Evolutionary conservation across 441 rosid species (phyloP).

Genomic region (Gossypium aridum): DNA sequence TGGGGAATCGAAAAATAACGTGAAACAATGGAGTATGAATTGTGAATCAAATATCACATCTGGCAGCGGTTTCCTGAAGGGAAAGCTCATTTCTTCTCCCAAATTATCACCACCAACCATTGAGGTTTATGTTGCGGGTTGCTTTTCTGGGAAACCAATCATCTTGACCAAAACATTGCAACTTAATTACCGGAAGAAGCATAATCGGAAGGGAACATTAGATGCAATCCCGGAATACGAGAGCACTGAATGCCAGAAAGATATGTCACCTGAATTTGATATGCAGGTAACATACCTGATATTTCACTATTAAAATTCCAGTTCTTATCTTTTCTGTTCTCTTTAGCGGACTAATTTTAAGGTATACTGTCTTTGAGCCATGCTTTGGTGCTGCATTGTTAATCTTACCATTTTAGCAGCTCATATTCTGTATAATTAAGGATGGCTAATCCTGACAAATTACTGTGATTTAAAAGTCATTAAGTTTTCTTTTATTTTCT

Average conservation of each 20-base stretch:
- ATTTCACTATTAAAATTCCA: neutral
- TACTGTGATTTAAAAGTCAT: neutral
- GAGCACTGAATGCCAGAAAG: conserved; percentile 39
- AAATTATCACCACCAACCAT: conserved; percentile 45
- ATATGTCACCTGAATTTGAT: conserved; percentile 26
- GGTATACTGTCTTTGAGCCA: neutral
- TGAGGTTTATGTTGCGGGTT: conserved; percentile 78
- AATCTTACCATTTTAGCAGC: neutral
- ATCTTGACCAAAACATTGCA: conserved; percentile 74
- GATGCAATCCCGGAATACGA: conserved; percentile 74
- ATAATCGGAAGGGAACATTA: conserved; percentile 45
- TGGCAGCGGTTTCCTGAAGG: conserved; percentile 52
- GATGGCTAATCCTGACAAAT: neutral
- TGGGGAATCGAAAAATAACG: conserved; percentile 40
- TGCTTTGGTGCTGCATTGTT: conserved; percentile 5
- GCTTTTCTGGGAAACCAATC: conserved; percentile 65
- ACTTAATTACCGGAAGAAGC: conserved; percentile 56
- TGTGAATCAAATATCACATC: conserved; percentile 45
- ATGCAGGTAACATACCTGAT: conserved; percentile 41
- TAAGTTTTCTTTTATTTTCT: neutral
- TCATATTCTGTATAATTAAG: neutral
- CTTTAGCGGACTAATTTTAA: neutral
- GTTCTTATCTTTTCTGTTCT: neutral
- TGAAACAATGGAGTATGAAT: conserved; percentile 58
- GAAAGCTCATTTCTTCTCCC: conserved; percentile 32